Percentiles rank a stretch among this genome's conserved stretches.
Conservation (phyloP, 331 rosid species). For the Malus hybrid region DNA sequence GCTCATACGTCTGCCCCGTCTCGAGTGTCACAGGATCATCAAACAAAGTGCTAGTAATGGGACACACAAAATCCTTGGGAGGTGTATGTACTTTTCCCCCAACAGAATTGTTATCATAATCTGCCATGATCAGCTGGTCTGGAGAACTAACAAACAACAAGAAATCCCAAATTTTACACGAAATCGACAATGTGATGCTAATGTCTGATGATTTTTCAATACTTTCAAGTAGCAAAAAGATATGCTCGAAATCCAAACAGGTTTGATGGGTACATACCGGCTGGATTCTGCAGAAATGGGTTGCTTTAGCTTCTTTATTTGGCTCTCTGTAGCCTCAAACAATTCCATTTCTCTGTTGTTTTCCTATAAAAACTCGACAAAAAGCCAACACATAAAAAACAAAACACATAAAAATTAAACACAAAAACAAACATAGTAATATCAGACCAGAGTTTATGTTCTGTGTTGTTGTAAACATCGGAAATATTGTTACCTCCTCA, state of each 20-base stretch:
- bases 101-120: slow-evolving; percentile 22
- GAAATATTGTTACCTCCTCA: slow-evolving; percentile 40
- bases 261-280: slow-evolving; percentile 29
- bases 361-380: slow-evolving; percentile 39
- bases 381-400: slow-evolving; percentile 6
- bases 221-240: neutral
- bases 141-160: slow-evolving; percentile 37
- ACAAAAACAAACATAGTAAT: neutral
- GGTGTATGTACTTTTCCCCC: slow-evolving; percentile 38
- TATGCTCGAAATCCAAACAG: neutral
- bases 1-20: slow-evolving; percentile 86
- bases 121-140: slow-evolving; percentile 36
- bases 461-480: slow-evolving; percentile 27
- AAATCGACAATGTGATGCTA: slow-evolving; percentile 1
- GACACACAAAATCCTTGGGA: slow-evolving; percentile 89
- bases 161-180: slow-evolving; percentile 19
- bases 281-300: slow-evolving; percentile 36
- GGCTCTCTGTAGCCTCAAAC: slow-evolving; percentile 36
- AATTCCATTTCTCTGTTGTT: slow-evolving; percentile 32
- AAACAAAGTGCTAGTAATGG: slow-evolving; percentile 77
- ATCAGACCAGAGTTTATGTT: slow-evolving; percentile 21
- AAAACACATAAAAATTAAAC: slow-evolving; percentile 27
- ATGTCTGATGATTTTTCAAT: neutral
- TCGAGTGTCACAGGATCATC: slow-evolving; percentile 75
- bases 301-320: slow-evolving; percentile 34